A percentile compares a stretch with the other conserved stretches of the same genome.
Conservation (phyloP, 257 asterid genomes). For the Solanum sparsipilum region DNA sequence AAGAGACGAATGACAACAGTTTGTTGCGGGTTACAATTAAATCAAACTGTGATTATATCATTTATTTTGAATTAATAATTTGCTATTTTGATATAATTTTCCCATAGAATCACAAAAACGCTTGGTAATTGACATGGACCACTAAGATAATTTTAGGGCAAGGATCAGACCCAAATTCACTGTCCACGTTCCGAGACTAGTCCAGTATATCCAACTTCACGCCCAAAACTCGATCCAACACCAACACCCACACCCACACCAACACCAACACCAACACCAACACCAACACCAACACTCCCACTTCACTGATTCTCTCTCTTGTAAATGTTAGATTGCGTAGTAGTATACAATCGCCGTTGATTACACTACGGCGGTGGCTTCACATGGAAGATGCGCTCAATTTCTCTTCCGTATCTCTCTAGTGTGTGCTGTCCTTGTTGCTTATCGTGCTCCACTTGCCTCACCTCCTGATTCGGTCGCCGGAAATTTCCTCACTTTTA, state of each 20-base stretch:
- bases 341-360: not conserved
- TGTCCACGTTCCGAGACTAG: not conserved
- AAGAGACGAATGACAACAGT: too few species aligned
- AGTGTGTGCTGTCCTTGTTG: conserved; percentile 26
- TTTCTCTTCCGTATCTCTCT: conserved; percentile 10
- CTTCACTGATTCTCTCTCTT: not conserved
- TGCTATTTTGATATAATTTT: too few species aligned
- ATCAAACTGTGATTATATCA: too few species aligned
- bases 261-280: not conserved
- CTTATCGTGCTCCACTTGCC: conserved; percentile 22
- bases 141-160: not conserved
- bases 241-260: not conserved
- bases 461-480: conserved; percentile 18
- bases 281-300: not conserved
- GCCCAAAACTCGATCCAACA: not conserved
- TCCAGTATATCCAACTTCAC: not conserved
- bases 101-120: too few species aligned
- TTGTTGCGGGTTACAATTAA: too few species aligned
- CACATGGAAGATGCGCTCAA: conserved; percentile 21
- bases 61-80: too few species aligned
- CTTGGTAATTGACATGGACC: not conserved
- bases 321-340: not conserved
- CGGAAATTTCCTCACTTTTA: not conserved
- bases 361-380: not conserved
- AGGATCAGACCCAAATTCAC: not conserved